phyloP scores from a whole-genome alignment of 768 basidiomycete genomes.

The Sutorius australiensis region DNA sequence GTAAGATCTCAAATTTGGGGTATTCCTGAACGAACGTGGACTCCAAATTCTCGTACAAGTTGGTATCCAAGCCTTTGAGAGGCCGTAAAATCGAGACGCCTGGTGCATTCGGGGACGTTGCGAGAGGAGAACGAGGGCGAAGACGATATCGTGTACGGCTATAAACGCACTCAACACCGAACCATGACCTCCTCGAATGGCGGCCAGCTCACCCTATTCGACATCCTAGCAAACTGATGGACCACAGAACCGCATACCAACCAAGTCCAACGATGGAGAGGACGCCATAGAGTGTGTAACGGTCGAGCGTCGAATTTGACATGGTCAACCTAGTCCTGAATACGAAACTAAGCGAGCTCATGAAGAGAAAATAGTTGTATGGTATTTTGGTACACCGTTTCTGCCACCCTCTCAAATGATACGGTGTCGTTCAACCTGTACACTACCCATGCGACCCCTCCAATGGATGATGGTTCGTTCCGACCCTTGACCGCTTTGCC shows the following conservation, averaged over 20 bases:
- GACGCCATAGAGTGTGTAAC: constrained; percentile 4
- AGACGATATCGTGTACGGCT: constrained; percentile 76
- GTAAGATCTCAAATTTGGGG: constrained; percentile 84
- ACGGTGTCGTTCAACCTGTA: constrained; percentile 43
- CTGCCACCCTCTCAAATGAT: constrained; percentile 51
- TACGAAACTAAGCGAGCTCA: constrained; percentile 28
- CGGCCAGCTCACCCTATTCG: constrained; percentile 55
- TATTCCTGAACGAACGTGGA: constrained; percentile 92
- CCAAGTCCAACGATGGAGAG: constrained; percentile 42
- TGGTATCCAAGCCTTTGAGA: constrained; percentile 90
- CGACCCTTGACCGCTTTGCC: constrained; percentile 72
- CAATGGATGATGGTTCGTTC: constrained; percentile 66
- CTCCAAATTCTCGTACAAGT: constrained; percentile 94
- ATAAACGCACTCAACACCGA: constrained; percentile 6
- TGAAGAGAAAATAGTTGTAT: constrained; percentile 53
- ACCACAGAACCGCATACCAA: constrained; percentile 66
- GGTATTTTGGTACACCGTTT: constrained; percentile 62
- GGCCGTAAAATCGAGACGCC: constrained; percentile 95
- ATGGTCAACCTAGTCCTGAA: constrained; percentile 2
- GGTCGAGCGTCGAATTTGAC: constrained; percentile 9
- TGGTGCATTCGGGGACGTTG: constrained; percentile 55
- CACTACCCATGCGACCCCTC: constrained; percentile 72
- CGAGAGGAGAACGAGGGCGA: constrained; percentile 58
- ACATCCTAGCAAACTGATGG: constrained; percentile 64
- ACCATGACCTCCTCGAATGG: background rate